Evolutionary conservation across 164 flowering plant species (phyloP), one percentile per base, ranked within the genome.

Genomic region (Macadamia integrifolia): DNA sequence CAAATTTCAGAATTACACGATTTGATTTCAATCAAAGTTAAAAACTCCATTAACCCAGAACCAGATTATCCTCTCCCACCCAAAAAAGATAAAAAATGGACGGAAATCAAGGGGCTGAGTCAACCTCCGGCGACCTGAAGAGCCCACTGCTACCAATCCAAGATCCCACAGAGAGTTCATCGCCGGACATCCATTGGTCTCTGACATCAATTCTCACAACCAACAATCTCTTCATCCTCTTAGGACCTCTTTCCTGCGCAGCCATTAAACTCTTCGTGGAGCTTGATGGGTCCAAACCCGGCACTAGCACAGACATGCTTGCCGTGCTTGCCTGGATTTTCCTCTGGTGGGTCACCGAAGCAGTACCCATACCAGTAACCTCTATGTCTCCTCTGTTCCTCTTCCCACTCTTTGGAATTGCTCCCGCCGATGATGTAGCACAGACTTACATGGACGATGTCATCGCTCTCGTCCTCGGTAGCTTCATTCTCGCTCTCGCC

Each of bases 301-400:
- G 6, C 48, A 73, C 74, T 23, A 77, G 87, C 77, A 67, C 81
- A 42, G 85, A 85, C 79, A 89, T 88, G 96, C 64, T 91, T 68
- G 97, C 72, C 0, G 82, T 87, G 7, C 82, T 91, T 10, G 84
- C 79, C 0, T 93, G 98, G 98, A 69, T 93, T 17, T 93, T 93
- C 57, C 58, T 85, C 1, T 93, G 98, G 97, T 93, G 98, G 98
- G 42, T 91, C n/a, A 88, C 97, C 2, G 90, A 87, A 75, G 98
- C 98, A 0, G 90, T 93, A 15, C 97, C 98, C 9, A 83, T 91
- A 91, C 96, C 98, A 3, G 46, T 93, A 17, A 89, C 98, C 31
- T 93, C 98, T 75, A 86, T 93, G 91, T 57, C 97, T 18, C 98
- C 96, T 7, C 80, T 93, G 14, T 93, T 93, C 68, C 87, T 93